Evolutionary conservation across 2,329 filamentous ascomycete genomes (phyloP), one percentile per base, ranked within the genome.

Genomic region (Huntiella omanensis): DNA sequence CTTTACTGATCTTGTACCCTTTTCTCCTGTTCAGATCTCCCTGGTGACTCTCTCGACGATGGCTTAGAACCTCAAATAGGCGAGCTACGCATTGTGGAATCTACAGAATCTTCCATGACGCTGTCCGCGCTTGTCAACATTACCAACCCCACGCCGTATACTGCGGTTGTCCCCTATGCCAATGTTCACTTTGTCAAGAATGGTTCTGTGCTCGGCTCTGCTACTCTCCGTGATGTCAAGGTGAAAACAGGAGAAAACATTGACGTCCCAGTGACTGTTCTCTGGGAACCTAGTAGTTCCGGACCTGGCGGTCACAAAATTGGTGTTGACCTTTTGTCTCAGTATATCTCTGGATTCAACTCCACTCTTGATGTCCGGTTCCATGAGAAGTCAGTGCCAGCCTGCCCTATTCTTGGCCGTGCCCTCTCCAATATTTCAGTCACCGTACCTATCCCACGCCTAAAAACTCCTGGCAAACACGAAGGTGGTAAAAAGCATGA

Each of bases 131-230:
- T 67, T 35, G 69, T 93, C 55, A 93, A 91, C 57, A 70, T 94
- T 50, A 92, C 83, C 3, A 98, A 98, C 56, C 87, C 88, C 1
- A 93, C 87, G 0, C 71, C 78, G 3, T 95, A 96, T 59, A 78
- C 83, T 4, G 87, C 85, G 3, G 68, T 67, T 2, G 68, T 96
- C n/a, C 88, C 88, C 1, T 88, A 77, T 51, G 62, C 84, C 52
- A 86, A 81, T 57, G 70, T 93, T 38, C 75, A 86, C 51, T 63
- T 96, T 37, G 59, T 83, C 28, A 77, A 75, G 54, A 87, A 92
- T 54, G 75, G 70, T 8, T 79, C 79, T 0, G 59, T 81, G 5
- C 65, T 98, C 33, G 91, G 83, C 32, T 80, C 88, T 58, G 78
- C 82, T 10, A 80, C 71, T 0, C 73, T 77, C 2, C 66, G 68